Base-by-base conservation (phyloP, 139 green algal genomes). In the Haematococcus lacustris region DNA sequence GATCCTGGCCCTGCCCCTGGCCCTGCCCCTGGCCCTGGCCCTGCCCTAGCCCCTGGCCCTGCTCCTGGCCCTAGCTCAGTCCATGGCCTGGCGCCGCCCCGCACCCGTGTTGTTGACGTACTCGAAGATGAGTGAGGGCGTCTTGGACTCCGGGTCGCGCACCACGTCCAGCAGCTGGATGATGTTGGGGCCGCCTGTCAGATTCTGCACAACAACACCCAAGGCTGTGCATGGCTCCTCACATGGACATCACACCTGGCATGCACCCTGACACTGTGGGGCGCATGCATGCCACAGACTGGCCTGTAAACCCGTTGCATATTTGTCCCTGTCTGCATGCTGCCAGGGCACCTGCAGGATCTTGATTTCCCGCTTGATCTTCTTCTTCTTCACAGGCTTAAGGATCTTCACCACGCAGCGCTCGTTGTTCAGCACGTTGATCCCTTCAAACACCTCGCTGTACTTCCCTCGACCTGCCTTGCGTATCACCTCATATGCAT, bases 331-430 rank as follows among this genome's bases (percentile, higher is more conserved):
- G 47, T 13, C 47, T 21, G 47, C 47, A 57, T 65, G 57, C 21
- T n/a, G 32, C 23, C 26, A 5, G 25, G 30, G 3, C 30, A 68
- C 34, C 75, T 97, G 64, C 72, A 98, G 79, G 68, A 99, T 98
- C 70, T 97, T 97, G 73, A 99, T 97, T 76, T 99, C 96, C 1
- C 94, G 83, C 80, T 97, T 93, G 78, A 98, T 98, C 85, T 98
- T 78, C 66, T 78, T 78, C 66, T 78, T 78, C 73, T 78, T 78
- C 32, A 98, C 95, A 4, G 95, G 95, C 76, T 98, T 99, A 3
- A 98, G 83, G 66, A 98, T 97, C 73, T 98, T 98, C 78, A 97
- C 97, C 67, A 98, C 93, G 82, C 91, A 97, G 32, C 47, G 87
- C 53, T 92, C 76, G 50, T 84, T 81, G 67, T 84, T 93, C 30